Base-by-base conservation (phyloP, 2,329 filamentous ascomycete species). In the Nemania sp. region DNA sequence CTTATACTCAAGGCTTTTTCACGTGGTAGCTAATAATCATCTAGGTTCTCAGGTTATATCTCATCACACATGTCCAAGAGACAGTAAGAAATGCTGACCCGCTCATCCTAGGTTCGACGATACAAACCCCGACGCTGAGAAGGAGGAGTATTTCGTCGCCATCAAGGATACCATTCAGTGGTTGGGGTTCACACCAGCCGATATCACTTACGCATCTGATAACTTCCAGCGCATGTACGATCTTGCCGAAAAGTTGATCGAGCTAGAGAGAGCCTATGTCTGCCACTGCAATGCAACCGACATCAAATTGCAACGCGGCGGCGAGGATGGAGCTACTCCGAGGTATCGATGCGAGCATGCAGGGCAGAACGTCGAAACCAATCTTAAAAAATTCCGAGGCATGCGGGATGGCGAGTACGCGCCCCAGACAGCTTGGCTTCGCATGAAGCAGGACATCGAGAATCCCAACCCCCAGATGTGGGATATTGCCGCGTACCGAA, bases 81-180 rank as follows among this genome's bases (percentile, higher is more conserved):
- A 14, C 28, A 28, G 28, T 31, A 14, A 5, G 4, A 12, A 12
- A 31, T 31, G 28, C 28, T 31, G 9, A 31, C 28, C 9, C 28
- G 28, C 4, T 72, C 87, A 88, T 66, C 73, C 91, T 57, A 82
- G 93, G 65, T 26, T 55, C 71, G 94, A 97, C 70, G 94, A 97
- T 66, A 97, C 94, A 12, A 97, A 97, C 70, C 94, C 94, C 1
- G 90, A 92, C 61, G 90, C 89, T 42, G 94, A 97, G 71, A 89
- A 97, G 70, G 90, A 96, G 72, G 81, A 87, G 54, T 97, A 92
- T 73, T 95, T 95, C 68, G 82, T 81, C 9, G 88, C 90, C n/a
- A 97, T 97, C 62, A 79, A 90, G 31, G 91, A 97, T 59, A 91
- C 93, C 69, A 82, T 97, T 45, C 75, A 80, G 63, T 97, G 94